Percentiles rank a stretch among this genome's conserved stretches.
Conservation (phyloP, 805 yeast genomes). For the Cyberlindnera suaveolens region DNA sequence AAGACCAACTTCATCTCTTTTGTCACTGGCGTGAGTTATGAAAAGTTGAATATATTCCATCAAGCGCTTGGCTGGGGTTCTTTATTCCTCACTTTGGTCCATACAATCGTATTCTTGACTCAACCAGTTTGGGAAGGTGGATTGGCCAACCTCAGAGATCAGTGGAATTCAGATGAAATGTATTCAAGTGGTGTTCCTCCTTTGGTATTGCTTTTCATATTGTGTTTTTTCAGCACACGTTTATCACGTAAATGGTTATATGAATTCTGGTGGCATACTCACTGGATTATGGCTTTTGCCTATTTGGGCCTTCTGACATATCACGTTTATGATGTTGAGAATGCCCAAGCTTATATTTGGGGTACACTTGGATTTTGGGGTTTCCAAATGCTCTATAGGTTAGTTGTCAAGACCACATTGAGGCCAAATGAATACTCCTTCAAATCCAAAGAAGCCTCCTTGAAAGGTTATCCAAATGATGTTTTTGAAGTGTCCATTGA, state of each 20-base stretch:
- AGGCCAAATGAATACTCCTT: constrained; percentile 37
- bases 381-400: constrained; percentile 41
- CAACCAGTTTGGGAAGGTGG: constrained; percentile 48
- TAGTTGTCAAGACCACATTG: constrained; percentile 38
- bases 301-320: constrained; percentile 40
- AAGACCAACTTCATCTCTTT: constrained; percentile 43
- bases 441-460: constrained; percentile 31
- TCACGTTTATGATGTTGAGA: constrained; percentile 34
- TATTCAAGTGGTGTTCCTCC: constrained; percentile 43
- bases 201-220: constrained; percentile 34
- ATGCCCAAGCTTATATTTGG: constrained; percentile 38
- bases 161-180: constrained; percentile 19
- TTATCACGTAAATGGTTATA: constrained; percentile 34
- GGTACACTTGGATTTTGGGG: constrained; percentile 49
- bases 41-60: constrained; percentile 46
- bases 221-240: constrained; percentile 39
- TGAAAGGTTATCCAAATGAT: constrained; percentile 21
- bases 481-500: constrained; percentile 31
- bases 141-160: constrained; percentile 15
- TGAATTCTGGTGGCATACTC: constrained; percentile 44
- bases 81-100: constrained; percentile 39
- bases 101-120: constrained; percentile 42
- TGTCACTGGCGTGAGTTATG: constrained; percentile 49
- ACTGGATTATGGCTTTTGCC: constrained; percentile 47
- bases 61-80: constrained; percentile 36